These are phyloP conservation scores for Ampelocalamus luodianensis DNA, from an alignment of 176 grass and related monocot genomes.

Conservation along the genomic window DNA sequence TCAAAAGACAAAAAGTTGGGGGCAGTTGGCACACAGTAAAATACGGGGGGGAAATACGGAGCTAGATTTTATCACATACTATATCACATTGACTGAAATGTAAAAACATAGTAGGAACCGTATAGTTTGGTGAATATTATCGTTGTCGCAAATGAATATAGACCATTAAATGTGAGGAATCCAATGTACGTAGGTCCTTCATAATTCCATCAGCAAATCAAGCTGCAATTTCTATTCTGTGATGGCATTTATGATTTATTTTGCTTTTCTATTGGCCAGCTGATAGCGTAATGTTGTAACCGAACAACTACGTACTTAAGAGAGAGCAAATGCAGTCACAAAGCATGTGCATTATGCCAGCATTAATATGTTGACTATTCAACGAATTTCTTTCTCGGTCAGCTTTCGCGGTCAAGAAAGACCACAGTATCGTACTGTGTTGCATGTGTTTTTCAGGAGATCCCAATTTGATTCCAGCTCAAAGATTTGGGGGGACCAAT, in stretches of 20 bases:
- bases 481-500: conserved; percentile 44
- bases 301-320: too few relatives aligned
- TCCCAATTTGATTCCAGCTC: conserved; percentile 29
- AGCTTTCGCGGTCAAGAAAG: conserved; percentile 7
- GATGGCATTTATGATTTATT: not conserved
- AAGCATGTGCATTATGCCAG: not conserved
- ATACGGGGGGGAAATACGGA: too few relatives aligned
- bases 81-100: not conserved
- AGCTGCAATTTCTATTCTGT: not conserved
- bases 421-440: too few relatives aligned
- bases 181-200: not conserved
- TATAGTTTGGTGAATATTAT: not conserved
- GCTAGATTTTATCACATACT: not conserved
- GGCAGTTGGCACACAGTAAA: too few relatives aligned
- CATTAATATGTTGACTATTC: conserved; percentile 14
- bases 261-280: not conserved
- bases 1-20: too few relatives aligned
- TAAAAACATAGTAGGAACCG: not conserved
- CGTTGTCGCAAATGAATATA: not conserved
- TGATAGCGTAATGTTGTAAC: not conserved
- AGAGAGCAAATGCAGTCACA: not conserved
- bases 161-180: not conserved
- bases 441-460: conserved; percentile 26
- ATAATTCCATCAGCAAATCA: not conserved
- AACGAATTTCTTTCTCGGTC: not conserved